Evolutionary conservation across 345 rosid species (phyloP).

Genomic region (Gossypium arboreum): DNA sequence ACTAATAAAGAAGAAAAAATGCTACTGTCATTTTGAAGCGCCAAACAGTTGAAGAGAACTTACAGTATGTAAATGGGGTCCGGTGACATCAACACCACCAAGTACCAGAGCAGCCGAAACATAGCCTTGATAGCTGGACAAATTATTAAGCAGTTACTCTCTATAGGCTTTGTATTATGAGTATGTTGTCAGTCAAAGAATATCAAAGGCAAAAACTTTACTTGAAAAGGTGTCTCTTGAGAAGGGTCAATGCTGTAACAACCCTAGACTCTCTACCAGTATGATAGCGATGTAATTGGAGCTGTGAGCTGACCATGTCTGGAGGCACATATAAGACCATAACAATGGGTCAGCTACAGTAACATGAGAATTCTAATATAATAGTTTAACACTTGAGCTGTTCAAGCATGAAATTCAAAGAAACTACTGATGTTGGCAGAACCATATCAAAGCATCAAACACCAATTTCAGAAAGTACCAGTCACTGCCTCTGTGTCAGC

Average conservation of each 20-base stretch:
- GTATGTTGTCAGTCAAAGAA: conserved; percentile 3
- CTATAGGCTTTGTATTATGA: not conserved
- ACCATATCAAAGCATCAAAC: conserved; percentile 10
- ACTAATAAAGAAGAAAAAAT: not conserved
- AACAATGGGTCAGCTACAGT: conserved; percentile 1
- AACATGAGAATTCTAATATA: conserved; percentile 1
- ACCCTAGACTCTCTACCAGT: conserved; percentile 80
- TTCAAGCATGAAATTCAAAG: not conserved
- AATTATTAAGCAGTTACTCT: conserved; percentile 21
- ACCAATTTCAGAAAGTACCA: conserved; percentile 36
- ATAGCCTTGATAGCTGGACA: conserved; percentile 68
- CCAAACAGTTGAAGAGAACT: conserved; percentile 23
- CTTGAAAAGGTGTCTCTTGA: conserved; percentile 75
- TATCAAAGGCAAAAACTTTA: conserved; percentile 25
- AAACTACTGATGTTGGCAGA: conserved; percentile 3
- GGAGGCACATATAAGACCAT: conserved; percentile 2
- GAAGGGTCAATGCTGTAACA: conserved; percentile 77
- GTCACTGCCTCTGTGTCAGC: conserved; percentile 99
- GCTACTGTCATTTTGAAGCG: not conserved
- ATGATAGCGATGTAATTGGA: conserved; percentile 72
- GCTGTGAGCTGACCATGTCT: conserved; percentile 91
- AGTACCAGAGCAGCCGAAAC: conserved; percentile 80
- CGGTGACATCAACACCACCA: conserved; percentile 83
- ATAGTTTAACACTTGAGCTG: no score
- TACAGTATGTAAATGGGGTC: conserved; percentile 83